Base-by-base conservation (phyloP, 1,284 basidiomycete genomes). In the Neolentinus lepideus region DNA sequence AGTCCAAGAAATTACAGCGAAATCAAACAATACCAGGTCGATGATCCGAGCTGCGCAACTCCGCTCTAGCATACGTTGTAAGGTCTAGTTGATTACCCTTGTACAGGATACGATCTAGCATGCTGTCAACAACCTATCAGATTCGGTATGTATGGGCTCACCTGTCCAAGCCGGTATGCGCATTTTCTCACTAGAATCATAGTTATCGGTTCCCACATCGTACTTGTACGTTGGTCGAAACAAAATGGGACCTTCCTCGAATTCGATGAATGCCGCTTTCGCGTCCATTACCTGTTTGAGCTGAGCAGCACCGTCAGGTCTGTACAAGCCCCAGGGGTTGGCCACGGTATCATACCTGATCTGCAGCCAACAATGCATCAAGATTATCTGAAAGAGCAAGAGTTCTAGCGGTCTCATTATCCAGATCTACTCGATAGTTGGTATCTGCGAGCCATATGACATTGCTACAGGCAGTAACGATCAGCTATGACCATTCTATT, bases 111-210 rank as follows among this genome's bases (percentile, higher is more conserved):
- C 94, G 89, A 73, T 98, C 94, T 92, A 62, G 46, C 51, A 43
- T 51, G 24, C 1, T 31, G 11, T 58, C 25, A 56, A 25, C 25
- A 53, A 43, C 9, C 16, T 12, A 12, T 38, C 22, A 26, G 21
- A 38, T 27, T 27, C 26, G 52, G 36, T 26, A 33, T 35, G 14
- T 36, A 16, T 31, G 43, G 22, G 58, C 78, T 56, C 58, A 92
- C 92, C 92, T 64, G 94, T 99, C 95, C 96, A 99, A 8, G 96
- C 93, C 1, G 97, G 97, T 66, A 98, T 90, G 6, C 97, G 83
- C 78, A 89, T 84, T 74, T 99, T 99, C 70, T 99, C 97, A 60
- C 92, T 92, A 2, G 93, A 90, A 68, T 99, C 97, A 69, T 98
- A 99, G 51, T 77, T 77, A 61, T 96, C 88, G 8, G 92, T 88